Base-by-base conservation (phyloP, 805 yeast species). In the Candida golubevii region DNA sequence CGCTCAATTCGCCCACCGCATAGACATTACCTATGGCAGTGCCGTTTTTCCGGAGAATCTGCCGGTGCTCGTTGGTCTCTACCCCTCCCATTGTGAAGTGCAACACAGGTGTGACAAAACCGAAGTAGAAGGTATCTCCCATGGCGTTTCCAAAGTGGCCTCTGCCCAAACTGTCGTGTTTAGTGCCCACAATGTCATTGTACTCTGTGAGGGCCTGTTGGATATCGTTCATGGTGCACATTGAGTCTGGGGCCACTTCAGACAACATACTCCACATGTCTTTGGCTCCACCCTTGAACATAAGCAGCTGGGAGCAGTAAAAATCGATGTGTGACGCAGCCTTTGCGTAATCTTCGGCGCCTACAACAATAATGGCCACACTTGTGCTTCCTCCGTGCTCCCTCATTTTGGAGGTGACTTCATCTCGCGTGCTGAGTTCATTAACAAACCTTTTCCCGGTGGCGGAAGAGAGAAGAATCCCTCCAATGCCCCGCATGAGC, bases 1-100 rank as follows among this genome's bases (percentile, higher is more conserved):
- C 87, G 38, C 82, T 75, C 15, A 79, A 75, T 57, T 82, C 88
- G 11, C 88, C 88, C 15, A 77, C 78, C 0, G 86, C 86, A 58
- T 68, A 81, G 8, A 82, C 55, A 12, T 82, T 80, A 1, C 61
- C 54, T 3, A 75, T 62, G 8, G 69, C 52, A 1, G 59, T 44
- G 13, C 60, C 55, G 29, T 65, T 52, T 35, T 61, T 54, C 2
- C 45, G 47, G 12, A 54, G 34, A 8, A 57, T 57, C 33, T 57
- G 58, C 13, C 54, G 55, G n/a, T 48, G 12, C 14, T 38, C 35
- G 36, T 57, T 56, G 9, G 59, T 57, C 23, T 56, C 58, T 23
- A 60, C 51, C 2, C 65, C 65, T 1, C 65, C 65, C 65, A 60
- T 60, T 11, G 61, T 46, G 39, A 58, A 60, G 42, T 60, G 65